phyloP scores from a whole-genome alignment of 202 grass and related monocot species.

The Sporobolus alterniflorus region DNA sequence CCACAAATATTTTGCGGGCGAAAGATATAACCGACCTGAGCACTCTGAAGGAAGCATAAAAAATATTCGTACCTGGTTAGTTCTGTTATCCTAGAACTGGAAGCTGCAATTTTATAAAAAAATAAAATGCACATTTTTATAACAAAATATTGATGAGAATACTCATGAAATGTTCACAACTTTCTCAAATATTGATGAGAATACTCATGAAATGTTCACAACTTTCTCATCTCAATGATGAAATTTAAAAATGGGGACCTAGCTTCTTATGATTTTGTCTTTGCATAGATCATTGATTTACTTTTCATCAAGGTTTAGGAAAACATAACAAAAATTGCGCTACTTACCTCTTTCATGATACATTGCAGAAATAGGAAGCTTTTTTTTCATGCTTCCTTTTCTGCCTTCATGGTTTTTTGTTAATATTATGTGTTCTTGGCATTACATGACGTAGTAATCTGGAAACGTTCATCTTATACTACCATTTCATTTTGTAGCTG shows the following conservation, averaged over 20 bases:
- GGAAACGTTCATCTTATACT: constrained; percentile 9
- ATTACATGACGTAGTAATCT: background rate
- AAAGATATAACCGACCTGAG: constrained; percentile 91
- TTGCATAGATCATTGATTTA: background rate
- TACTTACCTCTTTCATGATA: constrained; percentile 8
- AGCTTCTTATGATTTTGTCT: constrained; percentile 6
- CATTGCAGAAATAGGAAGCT: constrained; percentile 14
- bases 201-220: too few species aligned
- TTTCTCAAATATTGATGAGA: background rate
- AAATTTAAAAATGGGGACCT: background rate
- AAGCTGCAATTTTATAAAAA: background rate
- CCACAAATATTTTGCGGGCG: constrained; percentile 55
- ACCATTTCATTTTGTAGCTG: constrained; percentile 56
- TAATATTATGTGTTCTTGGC: constrained; percentile 1
- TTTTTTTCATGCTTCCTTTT: constrained; percentile 15
- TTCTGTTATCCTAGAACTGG: constrained; percentile 37
- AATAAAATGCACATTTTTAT: background rate
- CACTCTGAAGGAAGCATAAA: constrained; percentile 86
- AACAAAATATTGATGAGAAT: background rate
- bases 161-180: background rate
- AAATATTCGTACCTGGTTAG: constrained; percentile 94
- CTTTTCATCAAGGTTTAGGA: constrained; percentile 17
- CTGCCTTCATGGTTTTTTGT: background rate
- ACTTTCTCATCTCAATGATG: constrained; percentile 11
- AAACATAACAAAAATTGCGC: background rate